Percentiles rank a stretch among this genome's conserved stretches.
phyloP scores from a whole-genome alignment of 2,329 filamentous ascomycete species.

The Penicillium hesseltinei region DNA sequence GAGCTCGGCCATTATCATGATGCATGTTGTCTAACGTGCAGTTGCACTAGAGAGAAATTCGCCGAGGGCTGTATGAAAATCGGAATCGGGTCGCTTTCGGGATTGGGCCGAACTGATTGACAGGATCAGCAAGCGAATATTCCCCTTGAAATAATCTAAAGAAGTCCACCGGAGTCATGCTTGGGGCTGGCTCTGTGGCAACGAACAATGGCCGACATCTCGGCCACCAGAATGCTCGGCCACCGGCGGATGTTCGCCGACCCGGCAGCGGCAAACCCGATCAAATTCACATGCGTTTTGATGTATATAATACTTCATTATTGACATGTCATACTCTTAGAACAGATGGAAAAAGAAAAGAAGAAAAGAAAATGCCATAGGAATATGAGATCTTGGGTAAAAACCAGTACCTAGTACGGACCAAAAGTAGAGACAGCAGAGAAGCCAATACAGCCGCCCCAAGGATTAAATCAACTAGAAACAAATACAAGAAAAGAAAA shows the following conservation, averaged over 20 bases:
- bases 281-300: background rate
- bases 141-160: background rate
- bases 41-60: background rate
- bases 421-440: background rate
- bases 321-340: too few relatives aligned
- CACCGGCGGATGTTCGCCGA: conserved; percentile 2
- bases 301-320: background rate
- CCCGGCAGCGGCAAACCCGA: background rate
- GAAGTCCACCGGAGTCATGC: background rate
- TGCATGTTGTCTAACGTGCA: background rate
- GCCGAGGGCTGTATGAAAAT: background rate
- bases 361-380: background rate
- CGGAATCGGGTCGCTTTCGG: background rate
- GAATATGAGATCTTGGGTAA: background rate
- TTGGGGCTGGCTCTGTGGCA: background rate
- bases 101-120: background rate
- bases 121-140: background rate
- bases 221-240: background rate
- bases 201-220: background rate
- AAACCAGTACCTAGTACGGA: background rate
- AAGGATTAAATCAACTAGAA: background rate
- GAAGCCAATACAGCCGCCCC: background rate
- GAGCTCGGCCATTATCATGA: conserved; percentile 2
- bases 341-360: background rate
- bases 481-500: conserved; percentile 16